Evolutionary conservation across 192 early-diverging fungal species (phyloP), one percentile per base, ranked within the genome.

Genomic region (Rhizoclosmatium globosum): DNA sequence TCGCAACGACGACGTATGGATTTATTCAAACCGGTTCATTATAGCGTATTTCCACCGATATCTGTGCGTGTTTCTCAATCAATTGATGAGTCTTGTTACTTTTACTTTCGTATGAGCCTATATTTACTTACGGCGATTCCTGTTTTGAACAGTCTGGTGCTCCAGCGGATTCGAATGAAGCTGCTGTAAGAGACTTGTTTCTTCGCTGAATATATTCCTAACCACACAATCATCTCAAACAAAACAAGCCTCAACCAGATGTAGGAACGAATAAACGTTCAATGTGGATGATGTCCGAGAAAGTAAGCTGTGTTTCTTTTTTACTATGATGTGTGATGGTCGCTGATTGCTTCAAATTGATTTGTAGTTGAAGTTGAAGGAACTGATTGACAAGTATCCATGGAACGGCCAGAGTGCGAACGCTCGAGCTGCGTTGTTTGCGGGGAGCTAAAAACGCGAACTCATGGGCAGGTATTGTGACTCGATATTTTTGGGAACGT

Each of bases 301-400:
- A 65, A 38, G 64, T 65, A 17, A 15, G 41, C 3, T 15, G 38
- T 65, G 31, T 31, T 31, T 31, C 31, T 31, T 31, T 31, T 31
- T 31, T 31, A 31, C 31, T 31, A 31, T 31, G 31, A 31, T 31
- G 31, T 31, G 31, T 31, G 31, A 0, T 31, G 31, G 31, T 31
- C 0, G 31, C 0, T 31, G 31, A 31, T 31, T 31, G 31, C 31
- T 31, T 31, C 0, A 31, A 31, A 0, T 31, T 31, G 31, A 0
- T 31, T 31, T 31, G 31, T 31, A 31, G 31, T 31, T 31, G 31
- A 31, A 31, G 31, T 31, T 31, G 31, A 68, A 68, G 38, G 38
- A 50, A 42, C 43, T 72, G 48, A 41, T 72, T 21, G 57, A 58
- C 11, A 72, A 72, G 38, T 72, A 72, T 38, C 70, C 70, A 31